phyloP scores from a whole-genome alignment of 495 filamentous ascomycete genomes.

The Echria macrotheca region DNA sequence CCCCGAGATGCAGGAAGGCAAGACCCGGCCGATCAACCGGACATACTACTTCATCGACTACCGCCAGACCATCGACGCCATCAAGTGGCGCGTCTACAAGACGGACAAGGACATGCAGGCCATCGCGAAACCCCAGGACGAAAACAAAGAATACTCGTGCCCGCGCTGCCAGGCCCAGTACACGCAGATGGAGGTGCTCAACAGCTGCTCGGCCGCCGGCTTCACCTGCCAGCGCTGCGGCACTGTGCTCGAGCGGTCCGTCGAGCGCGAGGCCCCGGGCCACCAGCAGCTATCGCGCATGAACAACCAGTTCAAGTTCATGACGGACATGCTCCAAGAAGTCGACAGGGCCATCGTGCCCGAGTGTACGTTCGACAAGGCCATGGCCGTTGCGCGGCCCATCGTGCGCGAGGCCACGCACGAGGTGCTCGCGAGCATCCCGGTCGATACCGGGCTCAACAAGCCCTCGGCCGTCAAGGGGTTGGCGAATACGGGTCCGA shows the following conservation, averaged over 20 bases:
- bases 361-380: conserved; percentile 78
- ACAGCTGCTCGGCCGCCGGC: conserved; percentile 57
- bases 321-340: conserved; percentile 77
- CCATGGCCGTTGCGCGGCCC: conserved; percentile 54
- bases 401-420: conserved; percentile 55
- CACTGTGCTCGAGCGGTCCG: conserved; percentile 60
- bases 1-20: conserved; percentile 70
- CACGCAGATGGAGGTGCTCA: conserved; percentile 81
- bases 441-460: conserved; percentile 35
- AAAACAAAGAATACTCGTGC: conserved; percentile 88
- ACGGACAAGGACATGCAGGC: conserved; percentile 79
- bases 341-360: conserved; percentile 82
- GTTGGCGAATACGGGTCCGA: conserved; percentile 57
- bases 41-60: conserved; percentile 98
- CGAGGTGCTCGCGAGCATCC: conserved; percentile 54
- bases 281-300: conserved; percentile 85
- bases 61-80: conserved; percentile 87
- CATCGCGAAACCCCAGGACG: conserved; percentile 69
- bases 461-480: conserved; percentile 68
- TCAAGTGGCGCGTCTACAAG: conserved; percentile 87
- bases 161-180: conserved; percentile 71
- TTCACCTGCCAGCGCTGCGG: conserved; percentile 84
- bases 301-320: conserved; percentile 78
- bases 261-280: conserved; percentile 58
- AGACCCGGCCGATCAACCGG: conserved; percentile 71